Evolutionary conservation across 2,329 filamentous ascomycete genomes (phyloP), one percentile per base, ranked within the genome.

Genomic region (Aspergillus sp.): DNA sequence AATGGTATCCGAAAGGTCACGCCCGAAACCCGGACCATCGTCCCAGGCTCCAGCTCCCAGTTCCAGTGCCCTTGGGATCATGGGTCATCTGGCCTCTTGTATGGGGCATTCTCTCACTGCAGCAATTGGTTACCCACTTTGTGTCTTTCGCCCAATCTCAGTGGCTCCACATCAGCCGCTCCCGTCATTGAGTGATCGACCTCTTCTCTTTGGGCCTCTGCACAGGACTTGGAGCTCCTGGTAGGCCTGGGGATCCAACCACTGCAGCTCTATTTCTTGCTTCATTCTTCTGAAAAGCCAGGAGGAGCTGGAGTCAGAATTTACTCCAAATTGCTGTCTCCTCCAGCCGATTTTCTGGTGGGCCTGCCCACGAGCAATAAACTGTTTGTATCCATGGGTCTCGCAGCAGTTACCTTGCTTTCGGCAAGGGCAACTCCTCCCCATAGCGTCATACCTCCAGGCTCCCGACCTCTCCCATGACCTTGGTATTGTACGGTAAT

Each of bases 151-250:
- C 56, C 62, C 61, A 64, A 61, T 58, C 57, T 57, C 47, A 53
- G 54, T 58, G 60, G 61, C 59, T 66, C 61, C 64, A 64, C 62
- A 51, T 57, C 38, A 61, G 51, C 57, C 59, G 55, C 50, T 53
- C 57, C 62, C 58, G 59, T 62, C 64, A 61, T 62, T 56, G 53
- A 63, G 50, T 48, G 51, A 61, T 60, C 45, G 51, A 52, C 41
- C 47, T 54, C 34, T 34, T 45, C 39, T 20, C 38, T 12, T 24
- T 42, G 36, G 36, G 34, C 41, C 38, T 12, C 36, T 42, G 36
- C 44, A 42, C 36, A 55, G 20, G 15, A 54, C 39, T 39, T 52
- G 20, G 15, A 54, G 49, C 49, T 52, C 26, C 24, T 43, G 22
- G 24, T 8, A 17, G 39, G 38, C 36, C 24, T 42, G 38, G 24